Evolutionary conservation across 805 yeast genomes (phyloP).

Genomic region (Cyberlindnera misumaiensis): DNA sequence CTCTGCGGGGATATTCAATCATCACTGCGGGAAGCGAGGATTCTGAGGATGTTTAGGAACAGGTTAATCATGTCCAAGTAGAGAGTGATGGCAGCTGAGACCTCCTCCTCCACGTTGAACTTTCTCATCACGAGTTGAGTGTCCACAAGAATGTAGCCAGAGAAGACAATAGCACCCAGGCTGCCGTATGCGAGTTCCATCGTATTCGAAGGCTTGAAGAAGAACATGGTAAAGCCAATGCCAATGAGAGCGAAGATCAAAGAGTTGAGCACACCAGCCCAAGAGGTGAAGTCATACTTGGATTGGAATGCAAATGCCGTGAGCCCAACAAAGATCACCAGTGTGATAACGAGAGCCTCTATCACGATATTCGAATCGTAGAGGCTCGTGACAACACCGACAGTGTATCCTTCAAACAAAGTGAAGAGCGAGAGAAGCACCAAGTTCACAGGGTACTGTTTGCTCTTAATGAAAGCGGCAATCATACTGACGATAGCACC

Average conservation of each 20-base stretch:
- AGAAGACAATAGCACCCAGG: constrained; percentile 68
- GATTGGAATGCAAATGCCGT: constrained; percentile 73
- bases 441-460: constrained; percentile 63
- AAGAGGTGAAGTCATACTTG: constrained; percentile 64
- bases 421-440: constrained; percentile 61
- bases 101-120: constrained; percentile 76
- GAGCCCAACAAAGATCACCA: constrained; percentile 67
- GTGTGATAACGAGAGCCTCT: constrained; percentile 65
- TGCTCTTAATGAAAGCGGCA: constrained; percentile 55
- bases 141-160: constrained; percentile 68
- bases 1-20: constrained; percentile 7
- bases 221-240: constrained; percentile 61
- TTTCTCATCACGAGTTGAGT: constrained; percentile 75
- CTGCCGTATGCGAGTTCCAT: constrained; percentile 62
- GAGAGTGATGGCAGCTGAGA: constrained; percentile 70
- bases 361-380: constrained; percentile 58
- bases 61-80: constrained; percentile 80
- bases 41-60: constrained; percentile 68
- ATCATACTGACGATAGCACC: constrained; percentile 61
- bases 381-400: constrained; percentile 60
- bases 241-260: constrained; percentile 66
- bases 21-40: constrained; percentile 34
- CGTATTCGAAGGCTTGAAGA: constrained; percentile 50
- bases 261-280: constrained; percentile 53
- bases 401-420: constrained; percentile 60